These are phyloP conservation scores for Podospora fimiseda DNA, from an alignment of 495 filamentous ascomycete species.

Conservation along the genomic window DNA sequence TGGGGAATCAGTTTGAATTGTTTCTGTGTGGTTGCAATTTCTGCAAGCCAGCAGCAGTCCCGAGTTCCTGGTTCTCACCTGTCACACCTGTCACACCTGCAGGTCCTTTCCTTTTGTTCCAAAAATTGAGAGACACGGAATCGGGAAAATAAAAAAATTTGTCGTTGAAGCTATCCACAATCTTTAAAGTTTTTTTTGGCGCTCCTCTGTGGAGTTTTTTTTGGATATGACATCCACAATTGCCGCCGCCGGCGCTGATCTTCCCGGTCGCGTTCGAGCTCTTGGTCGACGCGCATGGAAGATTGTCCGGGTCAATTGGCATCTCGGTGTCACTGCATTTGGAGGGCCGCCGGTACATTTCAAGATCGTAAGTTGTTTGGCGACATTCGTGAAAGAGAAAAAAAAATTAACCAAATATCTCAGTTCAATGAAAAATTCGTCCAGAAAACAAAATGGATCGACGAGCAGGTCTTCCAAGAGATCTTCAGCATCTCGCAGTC, in stretches of 20 bases:
- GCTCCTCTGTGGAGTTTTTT: not conserved
- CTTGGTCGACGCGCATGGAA: slow-evolving; percentile 20
- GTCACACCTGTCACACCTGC: no score
- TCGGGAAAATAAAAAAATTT: not conserved
- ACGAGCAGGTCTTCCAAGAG: slow-evolving; percentile 76
- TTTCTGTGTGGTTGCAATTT: not conserved
- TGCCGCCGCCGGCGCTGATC: not conserved
- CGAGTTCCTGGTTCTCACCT: not conserved
- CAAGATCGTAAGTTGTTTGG: slow-evolving; percentile 44
- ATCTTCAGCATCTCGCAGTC: slow-evolving; percentile 74
- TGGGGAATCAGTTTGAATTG: not conserved
- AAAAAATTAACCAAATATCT: not conserved
- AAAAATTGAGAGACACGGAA: no score
- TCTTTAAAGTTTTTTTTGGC: not conserved
- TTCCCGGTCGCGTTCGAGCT: slow-evolving; percentile 1
- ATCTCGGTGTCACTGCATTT: slow-evolving; percentile 65
- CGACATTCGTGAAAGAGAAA: not conserved
- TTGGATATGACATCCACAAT: not conserved
- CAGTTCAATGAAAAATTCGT: slow-evolving; percentile 64
- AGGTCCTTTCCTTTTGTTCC: no score
- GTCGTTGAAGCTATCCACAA: not conserved
- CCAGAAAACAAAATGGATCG: slow-evolving; percentile 60
- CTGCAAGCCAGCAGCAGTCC: not conserved
- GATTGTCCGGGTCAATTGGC: slow-evolving; percentile 48
- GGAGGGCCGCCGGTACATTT: slow-evolving; percentile 69